These are phyloP conservation scores for Candida dubliniensis DNA, from an alignment of 1,139 yeast genomes.

Conservation along the genomic window DNA sequence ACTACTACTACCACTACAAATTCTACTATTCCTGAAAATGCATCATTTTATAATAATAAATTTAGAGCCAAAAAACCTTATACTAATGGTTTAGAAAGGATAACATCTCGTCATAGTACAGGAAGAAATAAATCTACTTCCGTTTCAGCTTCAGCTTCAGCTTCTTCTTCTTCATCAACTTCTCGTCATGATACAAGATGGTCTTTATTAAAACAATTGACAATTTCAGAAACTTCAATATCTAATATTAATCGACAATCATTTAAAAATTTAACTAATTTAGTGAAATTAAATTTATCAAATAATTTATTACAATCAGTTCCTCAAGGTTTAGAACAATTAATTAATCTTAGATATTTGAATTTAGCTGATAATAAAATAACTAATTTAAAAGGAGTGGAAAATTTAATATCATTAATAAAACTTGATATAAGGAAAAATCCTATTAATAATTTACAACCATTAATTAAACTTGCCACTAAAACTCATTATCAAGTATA, in stretches of 20 bases:
- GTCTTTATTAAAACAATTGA: constrained; percentile 56
- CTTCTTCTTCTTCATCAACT: constrained; percentile 18
- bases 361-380: constrained; percentile 59
- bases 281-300: constrained; percentile 60
- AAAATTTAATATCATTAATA: constrained; percentile 25
- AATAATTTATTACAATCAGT: constrained; percentile 49
- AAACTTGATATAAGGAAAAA: constrained; percentile 55
- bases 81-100: constrained; percentile 10
- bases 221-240: constrained; percentile 57
- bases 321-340: constrained; percentile 54
- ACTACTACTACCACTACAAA: constrained; percentile 16
- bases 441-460: not conserved
- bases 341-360: constrained; percentile 50
- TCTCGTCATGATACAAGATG: constrained; percentile 48
- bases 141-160: not conserved
- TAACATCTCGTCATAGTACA: constrained; percentile 7
- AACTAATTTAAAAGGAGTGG: constrained; percentile 15
- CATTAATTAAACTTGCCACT: not conserved
- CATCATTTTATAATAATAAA: no score
- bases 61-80: no score
- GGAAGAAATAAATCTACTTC: not conserved
- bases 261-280: constrained; percentile 49
- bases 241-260: constrained; percentile 43
- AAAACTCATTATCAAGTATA: not conserved
- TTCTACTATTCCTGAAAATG: no score